These are phyloP conservation scores for Haplosporangium gracile DNA, from an alignment of 192 early-diverging fungal species.

Conservation along the genomic window DNA sequence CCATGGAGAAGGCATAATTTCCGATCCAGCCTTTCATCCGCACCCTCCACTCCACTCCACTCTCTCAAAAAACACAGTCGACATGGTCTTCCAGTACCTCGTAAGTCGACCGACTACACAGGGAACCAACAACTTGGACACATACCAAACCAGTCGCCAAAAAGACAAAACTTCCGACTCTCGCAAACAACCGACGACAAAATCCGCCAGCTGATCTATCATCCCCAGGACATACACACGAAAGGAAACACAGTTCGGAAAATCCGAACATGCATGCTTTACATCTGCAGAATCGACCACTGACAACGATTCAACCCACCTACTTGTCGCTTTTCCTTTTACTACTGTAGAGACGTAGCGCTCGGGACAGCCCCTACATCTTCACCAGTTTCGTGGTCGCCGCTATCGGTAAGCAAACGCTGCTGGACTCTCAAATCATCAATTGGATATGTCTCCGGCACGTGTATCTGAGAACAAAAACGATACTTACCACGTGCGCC, in stretches of 20 bases:
- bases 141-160: neutral
- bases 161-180: neutral
- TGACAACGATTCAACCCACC: neutral
- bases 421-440: neutral
- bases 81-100: slow-evolving; percentile 56
- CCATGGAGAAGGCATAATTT: neutral
- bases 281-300: neutral
- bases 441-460: neutral
- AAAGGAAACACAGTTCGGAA: neutral
- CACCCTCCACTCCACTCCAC: neutral
- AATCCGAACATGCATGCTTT: neutral
- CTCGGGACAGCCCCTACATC: slow-evolving; percentile 49
- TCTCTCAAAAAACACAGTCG: slow-evolving; percentile 7
- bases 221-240: neutral
- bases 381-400: slow-evolving; percentile 55
- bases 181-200: neutral
- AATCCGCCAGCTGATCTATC: neutral
- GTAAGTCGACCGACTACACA: slow-evolving; percentile 23
- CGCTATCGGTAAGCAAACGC: slow-evolving; percentile 41
- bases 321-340: neutral
- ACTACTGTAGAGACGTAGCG: slow-evolving; percentile 32
- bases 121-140: neutral
- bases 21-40: slow-evolving; percentile 2
- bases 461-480: neutral
- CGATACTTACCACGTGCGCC: neutral